Evolutionary conservation across 768 basidiomycete genomes (phyloP).

Genomic region (Holtermanniella nyarrowii): DNA sequence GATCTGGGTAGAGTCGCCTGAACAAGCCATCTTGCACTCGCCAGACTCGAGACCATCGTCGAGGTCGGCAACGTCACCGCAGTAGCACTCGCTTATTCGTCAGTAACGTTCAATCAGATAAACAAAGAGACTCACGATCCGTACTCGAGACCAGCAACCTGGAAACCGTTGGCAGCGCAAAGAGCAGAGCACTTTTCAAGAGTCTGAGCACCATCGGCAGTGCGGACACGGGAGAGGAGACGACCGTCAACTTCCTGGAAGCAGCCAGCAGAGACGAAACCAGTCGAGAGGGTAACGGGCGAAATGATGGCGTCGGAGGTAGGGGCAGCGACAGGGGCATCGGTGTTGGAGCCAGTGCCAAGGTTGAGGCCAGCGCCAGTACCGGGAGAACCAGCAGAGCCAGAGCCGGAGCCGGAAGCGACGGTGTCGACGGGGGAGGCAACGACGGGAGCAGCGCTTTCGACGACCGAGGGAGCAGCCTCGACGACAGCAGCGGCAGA

Average conservation of each 20-base stretch:
- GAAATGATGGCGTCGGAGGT: slow-evolving; percentile 2
- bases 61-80: slow-evolving; percentile 15
- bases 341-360: slow-evolving; percentile 4
- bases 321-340: not conserved
- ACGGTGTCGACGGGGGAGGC: slow-evolving; percentile 2
- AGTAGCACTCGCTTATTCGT: slow-evolving; percentile 32
- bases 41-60: slow-evolving; percentile 13
- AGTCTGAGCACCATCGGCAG: slow-evolving; percentile 14
- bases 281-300: slow-evolving; percentile 5
- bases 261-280: slow-evolving; percentile 8
- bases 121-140: too few species aligned
- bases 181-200: slow-evolving; percentile 15
- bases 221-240: slow-evolving; percentile 13
- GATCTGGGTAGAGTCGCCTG: slow-evolving; percentile 19
- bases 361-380: slow-evolving; percentile 6
- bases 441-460: not conserved
- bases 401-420: slow-evolving; percentile 2
- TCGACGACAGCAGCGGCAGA: slow-evolving; percentile 1
- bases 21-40: slow-evolving; percentile 23
- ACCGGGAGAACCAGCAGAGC: not conserved
- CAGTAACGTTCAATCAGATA: too few species aligned
- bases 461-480: not conserved
- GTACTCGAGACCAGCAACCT: not conserved
- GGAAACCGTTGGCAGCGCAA: slow-evolving; percentile 8
- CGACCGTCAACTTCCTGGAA: slow-evolving; percentile 22